Conservation (phyloP, 1,284 basidiomycete genomes). For the Spongispora temasekensis region DNA sequence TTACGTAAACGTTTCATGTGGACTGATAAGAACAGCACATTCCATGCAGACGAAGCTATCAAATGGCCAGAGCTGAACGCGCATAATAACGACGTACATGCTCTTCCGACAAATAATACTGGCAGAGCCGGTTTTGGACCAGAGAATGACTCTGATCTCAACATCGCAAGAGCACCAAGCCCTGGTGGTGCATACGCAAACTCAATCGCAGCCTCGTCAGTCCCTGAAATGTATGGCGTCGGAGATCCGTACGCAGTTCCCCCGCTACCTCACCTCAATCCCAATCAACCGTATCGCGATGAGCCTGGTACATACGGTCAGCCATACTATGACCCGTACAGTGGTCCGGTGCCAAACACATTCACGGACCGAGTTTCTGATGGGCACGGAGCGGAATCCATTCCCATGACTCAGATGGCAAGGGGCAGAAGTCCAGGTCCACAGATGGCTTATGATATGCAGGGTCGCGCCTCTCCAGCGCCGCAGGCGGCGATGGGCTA, state of each 20-base stretch:
- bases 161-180: conserved; percentile 52
- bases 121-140: conserved; percentile 62
- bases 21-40: conserved; percentile 9
- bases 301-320: conserved; percentile 51
- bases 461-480: conserved; percentile 36
- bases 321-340: conserved; percentile 75
- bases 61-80: conserved; percentile 84
- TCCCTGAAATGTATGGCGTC: conserved; percentile 46
- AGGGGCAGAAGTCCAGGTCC: conserved; percentile 49
- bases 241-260: conserved; percentile 79
- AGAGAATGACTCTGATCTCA: conserved; percentile 58
- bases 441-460: conserved; percentile 33
- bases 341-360: conserved; percentile 67
- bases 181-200: conserved; percentile 43
- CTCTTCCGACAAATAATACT: conserved; percentile 64
- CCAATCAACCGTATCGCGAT: conserved; percentile 72
- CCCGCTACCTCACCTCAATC: conserved; percentile 80
- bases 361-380: conserved; percentile 48
- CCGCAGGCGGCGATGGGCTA: conserved; percentile 41
- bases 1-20: conserved; percentile 17
- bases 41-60: conserved; percentile 67
- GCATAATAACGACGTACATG: conserved; percentile 56
- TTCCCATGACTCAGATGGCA: conserved; percentile 76
- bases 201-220: conserved; percentile 50
- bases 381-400: conserved; percentile 50